Base-by-base conservation (phyloP, 2,329 filamentous ascomycete genomes). In the Xylaria sp. region DNA sequence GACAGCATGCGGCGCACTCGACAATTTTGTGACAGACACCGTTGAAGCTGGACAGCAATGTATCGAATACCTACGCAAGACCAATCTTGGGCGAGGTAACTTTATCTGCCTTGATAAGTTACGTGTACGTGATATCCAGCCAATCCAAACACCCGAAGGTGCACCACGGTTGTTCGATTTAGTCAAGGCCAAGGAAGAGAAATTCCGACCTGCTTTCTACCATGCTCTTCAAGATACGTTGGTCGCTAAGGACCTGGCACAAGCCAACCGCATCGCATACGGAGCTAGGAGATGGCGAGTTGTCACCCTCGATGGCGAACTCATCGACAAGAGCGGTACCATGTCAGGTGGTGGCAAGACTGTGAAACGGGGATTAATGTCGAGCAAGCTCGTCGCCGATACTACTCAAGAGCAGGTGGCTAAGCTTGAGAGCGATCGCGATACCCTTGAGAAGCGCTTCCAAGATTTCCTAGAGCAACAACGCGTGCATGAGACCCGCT, bases 241-340 rank as follows among this genome's bases (percentile, higher is more conserved):
- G 2, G 97, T 99, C 17, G 96, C 96, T 5, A 91, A 90, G 61
- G 93, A 99, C 76, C 87, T 99, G 14, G 90, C 93, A n/a, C 96
- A 99, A 79, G 97, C 96, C 1, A 98, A 98, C 80, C 90, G 96
- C 55, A 98, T 99, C 72, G 96, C 96, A 7, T 99, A 98, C 76
- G 95, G 96, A 50, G 93, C 93, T 54, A 93, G 90, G 83, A 86
- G 96, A 79, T 99, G 96, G 96, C 90, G 96, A 72, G 96, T 99
- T 2, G 96, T 99, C 48, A 99, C 96, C 0, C 87, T 99, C 1
- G 93, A 94, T 69, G 96, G 96, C 57, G 94, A 98, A 79, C 86
- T 99, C 61, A 98, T 99, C 73, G 96, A 99, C 82, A 97, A 97
- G 79, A 98, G 95, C 0, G 96, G 96, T 85, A 98, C 96, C 42